phyloP scores from a whole-genome alignment of 805 yeast species.

The Lachancea lanzarotensis region DNA sequence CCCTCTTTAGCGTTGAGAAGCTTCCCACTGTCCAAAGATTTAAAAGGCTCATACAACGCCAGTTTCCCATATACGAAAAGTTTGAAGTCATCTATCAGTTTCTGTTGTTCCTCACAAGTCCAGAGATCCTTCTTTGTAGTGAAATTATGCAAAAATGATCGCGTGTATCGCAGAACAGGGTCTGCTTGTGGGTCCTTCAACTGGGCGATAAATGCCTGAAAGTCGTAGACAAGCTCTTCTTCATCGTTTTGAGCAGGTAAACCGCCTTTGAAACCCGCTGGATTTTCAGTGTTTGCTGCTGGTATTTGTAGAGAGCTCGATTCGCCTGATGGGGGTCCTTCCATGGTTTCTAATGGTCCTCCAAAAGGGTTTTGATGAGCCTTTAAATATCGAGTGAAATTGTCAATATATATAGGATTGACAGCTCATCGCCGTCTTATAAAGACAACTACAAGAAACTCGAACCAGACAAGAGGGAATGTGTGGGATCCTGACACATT shows the following conservation, averaged over 20 bases:
- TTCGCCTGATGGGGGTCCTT: not conserved
- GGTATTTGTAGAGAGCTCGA: not conserved
- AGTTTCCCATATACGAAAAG: conserved; percentile 61
- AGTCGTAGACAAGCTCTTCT: conserved; percentile 53
- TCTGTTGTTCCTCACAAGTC: conserved; percentile 71
- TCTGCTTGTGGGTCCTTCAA: conserved; percentile 73
- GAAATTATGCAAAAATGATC: conserved; percentile 77
- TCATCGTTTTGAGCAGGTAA: conserved; percentile 10
- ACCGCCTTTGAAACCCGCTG: not conserved
- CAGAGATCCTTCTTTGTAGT: conserved; percentile 49
- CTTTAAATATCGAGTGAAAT: not conserved
- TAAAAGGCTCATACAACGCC: conserved; percentile 63
- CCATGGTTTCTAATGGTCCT: not conserved
- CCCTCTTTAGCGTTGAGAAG: conserved; percentile 80
- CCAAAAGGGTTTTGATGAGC: not conserved
- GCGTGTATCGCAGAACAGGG: conserved; percentile 79
- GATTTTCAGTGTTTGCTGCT: not conserved
- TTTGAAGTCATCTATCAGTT: conserved; percentile 72
- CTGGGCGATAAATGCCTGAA: conserved; percentile 68
- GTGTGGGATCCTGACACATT: conserved; percentile 53
- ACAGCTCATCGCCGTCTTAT: not conserved
- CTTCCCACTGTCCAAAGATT: conserved; percentile 50
- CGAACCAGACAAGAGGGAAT: conserved; percentile 22
- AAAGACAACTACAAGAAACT: not conserved
- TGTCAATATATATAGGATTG: not conserved